These are phyloP conservation scores for Colletotrichum truncatum DNA, from an alignment of 2,329 filamentous ascomycete genomes.

Conservation along the genomic window DNA sequence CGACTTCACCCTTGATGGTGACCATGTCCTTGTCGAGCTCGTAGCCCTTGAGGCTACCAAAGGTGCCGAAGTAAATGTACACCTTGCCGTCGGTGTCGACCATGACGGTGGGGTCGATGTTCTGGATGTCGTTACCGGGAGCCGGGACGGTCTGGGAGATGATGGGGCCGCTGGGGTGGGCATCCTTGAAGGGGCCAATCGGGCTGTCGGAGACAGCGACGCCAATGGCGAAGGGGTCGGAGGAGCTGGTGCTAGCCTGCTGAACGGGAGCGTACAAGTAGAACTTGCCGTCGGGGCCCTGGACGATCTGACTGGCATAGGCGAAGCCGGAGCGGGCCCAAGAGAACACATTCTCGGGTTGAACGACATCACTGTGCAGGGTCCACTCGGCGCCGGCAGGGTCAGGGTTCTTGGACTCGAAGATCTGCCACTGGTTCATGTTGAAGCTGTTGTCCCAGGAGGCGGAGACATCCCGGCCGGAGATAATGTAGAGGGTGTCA, in stretches of 20 bases:
- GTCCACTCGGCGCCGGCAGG: conserved; percentile 44
- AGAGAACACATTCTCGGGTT: conserved; percentile 42
- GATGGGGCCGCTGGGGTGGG: conserved; percentile 44
- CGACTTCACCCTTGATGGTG: conserved; percentile 38
- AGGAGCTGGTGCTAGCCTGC: conserved; percentile 35
- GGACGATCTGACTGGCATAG: conserved; percentile 47
- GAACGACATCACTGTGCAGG: conserved; percentile 40
- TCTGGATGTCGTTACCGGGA: conserved; percentile 45
- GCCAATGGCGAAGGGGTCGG: conserved; percentile 47
- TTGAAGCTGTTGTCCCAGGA: conserved; percentile 40
- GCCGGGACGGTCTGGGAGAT: conserved; percentile 44
- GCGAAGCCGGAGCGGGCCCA: conserved; percentile 45
- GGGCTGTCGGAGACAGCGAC: conserved; percentile 45
- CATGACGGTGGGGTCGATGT: conserved; percentile 49
- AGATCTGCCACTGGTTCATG: conserved; percentile 49
- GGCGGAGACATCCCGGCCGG: conserved; percentile 44
- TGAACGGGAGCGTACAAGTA: conserved; percentile 48
- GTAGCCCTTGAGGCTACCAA: conserved; percentile 43
- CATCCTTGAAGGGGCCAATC: conserved; percentile 44
- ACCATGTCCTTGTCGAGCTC: conserved; percentile 47
- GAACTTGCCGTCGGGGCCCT: conserved; percentile 42
- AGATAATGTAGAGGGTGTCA: conserved; percentile 46
- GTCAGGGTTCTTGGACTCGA: conserved; percentile 38
- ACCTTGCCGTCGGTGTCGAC: conserved; percentile 45
- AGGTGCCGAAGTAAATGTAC: conserved; percentile 50